Evolutionary conservation across 2,329 filamentous ascomycete species (phyloP), one percentile per base, ranked within the genome.

Genomic region (Ustulina deusta): DNA sequence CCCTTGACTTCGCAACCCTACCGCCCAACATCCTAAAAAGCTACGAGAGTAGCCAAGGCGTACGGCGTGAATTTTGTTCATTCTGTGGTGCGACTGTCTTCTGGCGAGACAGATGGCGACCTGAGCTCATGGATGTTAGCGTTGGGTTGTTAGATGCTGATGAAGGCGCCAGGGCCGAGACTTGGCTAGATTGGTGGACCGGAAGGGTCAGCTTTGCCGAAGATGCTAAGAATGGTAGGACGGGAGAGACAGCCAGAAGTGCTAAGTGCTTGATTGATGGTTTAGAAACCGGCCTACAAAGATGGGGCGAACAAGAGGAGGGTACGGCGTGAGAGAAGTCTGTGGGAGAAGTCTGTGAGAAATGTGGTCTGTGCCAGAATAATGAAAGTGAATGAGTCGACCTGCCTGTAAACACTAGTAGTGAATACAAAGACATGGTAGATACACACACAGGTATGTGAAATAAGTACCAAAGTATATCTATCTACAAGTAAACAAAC

Each of bases 61-160:
- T 89, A 3, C 79, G 81, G 54, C 84, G 90, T 17, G 86, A 89
- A 49, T 92, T 91, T 73, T 93, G 90, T 74, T 77, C 78, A 1
- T 74, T 62, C 0, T 93, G 90, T 73, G 90, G 90, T 1, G 89
- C 90, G 0, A 89, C 85, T 0, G 82, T 89, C 2, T 91, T 91
- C 73, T 91, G 87, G 85, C 84, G 87, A 72, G 84, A 84, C 61
- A 78, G 81, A 3, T 79, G 81, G 67, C 80, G 89, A 44, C 82
- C 85, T 0, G 82, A 83, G 3, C 74, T 92, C 20, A 81, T 92
- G 17, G 89, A 92, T 77, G 84, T 92, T 9, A 90, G 88, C 68
- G 84, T 86, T 9, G 90, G 90, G 0, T 72, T 91, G 44, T 74
- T 91, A 5, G 79, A 81, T 48, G 83, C 83, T 0, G 65, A 75